Conservation (phyloP, 1,284 basidiomycete species). For the Schizophyllum amplum region DNA sequence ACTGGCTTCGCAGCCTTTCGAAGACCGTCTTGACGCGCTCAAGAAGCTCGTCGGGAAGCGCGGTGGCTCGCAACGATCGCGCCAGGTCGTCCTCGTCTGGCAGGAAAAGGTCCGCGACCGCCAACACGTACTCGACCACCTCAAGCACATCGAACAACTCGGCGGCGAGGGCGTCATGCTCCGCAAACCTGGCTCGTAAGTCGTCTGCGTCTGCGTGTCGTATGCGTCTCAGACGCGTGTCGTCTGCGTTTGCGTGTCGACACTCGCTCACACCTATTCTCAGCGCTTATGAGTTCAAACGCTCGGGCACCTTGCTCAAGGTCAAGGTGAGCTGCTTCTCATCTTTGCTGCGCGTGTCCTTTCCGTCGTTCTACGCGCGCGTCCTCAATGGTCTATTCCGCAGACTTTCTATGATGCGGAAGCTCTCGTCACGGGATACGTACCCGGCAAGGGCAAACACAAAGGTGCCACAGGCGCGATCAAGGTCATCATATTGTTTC, state of each 20-base stretch:
- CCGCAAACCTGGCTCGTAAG: conserved; percentile 43
- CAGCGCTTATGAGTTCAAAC: conserved; percentile 39
- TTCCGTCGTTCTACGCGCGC: too few relatives aligned
- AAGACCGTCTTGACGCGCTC: conserved; percentile 43
- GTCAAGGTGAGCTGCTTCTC: conserved; percentile 37
- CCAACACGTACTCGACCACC: conserved; percentile 44
- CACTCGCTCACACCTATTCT: too few relatives aligned
- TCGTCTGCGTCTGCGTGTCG: conserved; percentile 3
- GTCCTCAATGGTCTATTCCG: not conserved
- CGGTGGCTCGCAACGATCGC: conserved; percentile 19
- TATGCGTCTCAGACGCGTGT: not conserved
- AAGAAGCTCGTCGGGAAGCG: conserved; percentile 34
- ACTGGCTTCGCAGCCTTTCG: conserved; percentile 39
- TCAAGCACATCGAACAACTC: conserved; percentile 44
- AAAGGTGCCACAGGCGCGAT: conserved; percentile 45
- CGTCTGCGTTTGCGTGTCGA: too few relatives aligned
- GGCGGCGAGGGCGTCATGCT: conserved; percentile 68
- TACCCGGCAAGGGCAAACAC: conserved; percentile 47
- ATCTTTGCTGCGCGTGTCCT: not conserved
- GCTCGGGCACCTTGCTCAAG: conserved; percentile 49
- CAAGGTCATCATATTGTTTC: conserved; percentile 39
- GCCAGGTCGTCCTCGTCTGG: conserved; percentile 40
- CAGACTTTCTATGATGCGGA: conserved; percentile 62
- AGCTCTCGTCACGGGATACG: conserved; percentile 51
- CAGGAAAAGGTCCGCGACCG: conserved; percentile 41